phyloP scores from a whole-genome alignment of 441 rosid species.

The Euphorbia schlechtendalii region DNA sequence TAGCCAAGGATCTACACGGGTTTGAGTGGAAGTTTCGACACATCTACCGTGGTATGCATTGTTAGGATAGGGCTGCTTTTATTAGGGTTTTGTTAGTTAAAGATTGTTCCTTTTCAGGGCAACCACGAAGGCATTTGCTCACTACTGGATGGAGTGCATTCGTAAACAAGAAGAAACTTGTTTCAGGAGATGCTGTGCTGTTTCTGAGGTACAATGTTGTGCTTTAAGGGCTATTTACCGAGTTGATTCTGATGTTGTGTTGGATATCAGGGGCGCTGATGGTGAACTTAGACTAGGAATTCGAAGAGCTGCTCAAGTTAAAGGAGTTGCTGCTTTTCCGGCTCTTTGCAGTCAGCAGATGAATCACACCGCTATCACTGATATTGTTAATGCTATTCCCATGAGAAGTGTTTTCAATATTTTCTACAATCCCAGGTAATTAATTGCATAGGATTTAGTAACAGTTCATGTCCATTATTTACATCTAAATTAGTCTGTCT shows the following conservation, averaged over 20 bases:
- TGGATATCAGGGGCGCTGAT: slow-evolving; percentile 64
- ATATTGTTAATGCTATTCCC: slow-evolving; percentile 62
- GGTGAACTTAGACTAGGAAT: slow-evolving; percentile 86
- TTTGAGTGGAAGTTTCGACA: slow-evolving; percentile 90
- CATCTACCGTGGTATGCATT: slow-evolving; percentile 70
- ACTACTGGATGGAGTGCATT: slow-evolving; percentile 99
- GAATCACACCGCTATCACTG: slow-evolving; percentile 47
- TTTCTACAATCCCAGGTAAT: slow-evolving; percentile 86
- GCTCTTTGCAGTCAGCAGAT: slow-evolving; percentile 39
- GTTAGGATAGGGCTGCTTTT: too few relatives aligned
- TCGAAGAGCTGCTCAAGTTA: slow-evolving; percentile 78
- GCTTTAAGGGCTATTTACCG: too few relatives aligned
- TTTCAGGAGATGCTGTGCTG: slow-evolving; percentile 96
- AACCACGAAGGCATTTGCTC: slow-evolving; percentile 95
- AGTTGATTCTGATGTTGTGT: slow-evolving; percentile 7
- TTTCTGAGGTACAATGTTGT: slow-evolving; percentile 71
- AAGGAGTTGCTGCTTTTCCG: slow-evolving; percentile 43
- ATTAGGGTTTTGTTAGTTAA: neutral
- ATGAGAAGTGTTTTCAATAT: slow-evolving; percentile 52
- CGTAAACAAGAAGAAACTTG: slow-evolving; percentile 93
- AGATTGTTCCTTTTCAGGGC: slow-evolving; percentile 41
- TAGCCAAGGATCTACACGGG: slow-evolving; percentile 93
- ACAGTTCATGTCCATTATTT: neutral
- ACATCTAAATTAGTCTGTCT: neutral
- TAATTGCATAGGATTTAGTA: too few relatives aligned